These are phyloP conservation scores for Moniliophthora roreri DNA, from an alignment of 1,284 basidiomycete genomes.

Conservation along the genomic window DNA sequence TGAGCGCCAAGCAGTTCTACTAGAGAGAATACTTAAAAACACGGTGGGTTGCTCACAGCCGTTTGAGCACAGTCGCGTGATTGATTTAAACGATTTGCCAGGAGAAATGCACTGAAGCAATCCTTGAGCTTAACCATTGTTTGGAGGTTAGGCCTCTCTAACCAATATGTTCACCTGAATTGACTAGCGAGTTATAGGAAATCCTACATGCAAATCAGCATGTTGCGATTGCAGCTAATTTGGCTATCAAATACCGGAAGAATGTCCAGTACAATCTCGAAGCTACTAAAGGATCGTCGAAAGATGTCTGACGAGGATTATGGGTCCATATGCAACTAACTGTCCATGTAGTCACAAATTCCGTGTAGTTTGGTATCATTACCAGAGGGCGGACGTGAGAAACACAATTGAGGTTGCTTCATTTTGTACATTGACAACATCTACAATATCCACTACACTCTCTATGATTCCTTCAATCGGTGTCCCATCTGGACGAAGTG, in stretches of 20 bases:
- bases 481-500: conserved; percentile 26
- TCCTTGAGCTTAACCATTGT: conserved; percentile 80
- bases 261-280: conserved; percentile 87
- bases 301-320: not conserved
- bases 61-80: conserved; percentile 4
- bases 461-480: conserved; percentile 30
- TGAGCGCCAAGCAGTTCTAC: conserved; percentile 84
- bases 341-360: too few species aligned
- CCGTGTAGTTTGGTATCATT: too few species aligned
- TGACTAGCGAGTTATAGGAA: conserved; percentile 43
- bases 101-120: conserved; percentile 80
- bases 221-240: conserved; percentile 74
- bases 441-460: too few species aligned
- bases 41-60: conserved; percentile 52
- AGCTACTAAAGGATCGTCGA: conserved; percentile 46
- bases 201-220: conserved; percentile 69
- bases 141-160: conserved; percentile 52
- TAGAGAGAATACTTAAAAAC: conserved; percentile 90
- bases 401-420: too few species aligned
- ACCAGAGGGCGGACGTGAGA: too few species aligned
- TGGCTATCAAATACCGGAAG: conserved; percentile 79
- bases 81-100: conserved; percentile 26
- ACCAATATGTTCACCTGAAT: not conserved
- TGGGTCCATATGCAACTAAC: not conserved
- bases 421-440: too few species aligned